Conservation (phyloP, 2,329 filamentous ascomycete species). For the Laburnicola sp. region DNA sequence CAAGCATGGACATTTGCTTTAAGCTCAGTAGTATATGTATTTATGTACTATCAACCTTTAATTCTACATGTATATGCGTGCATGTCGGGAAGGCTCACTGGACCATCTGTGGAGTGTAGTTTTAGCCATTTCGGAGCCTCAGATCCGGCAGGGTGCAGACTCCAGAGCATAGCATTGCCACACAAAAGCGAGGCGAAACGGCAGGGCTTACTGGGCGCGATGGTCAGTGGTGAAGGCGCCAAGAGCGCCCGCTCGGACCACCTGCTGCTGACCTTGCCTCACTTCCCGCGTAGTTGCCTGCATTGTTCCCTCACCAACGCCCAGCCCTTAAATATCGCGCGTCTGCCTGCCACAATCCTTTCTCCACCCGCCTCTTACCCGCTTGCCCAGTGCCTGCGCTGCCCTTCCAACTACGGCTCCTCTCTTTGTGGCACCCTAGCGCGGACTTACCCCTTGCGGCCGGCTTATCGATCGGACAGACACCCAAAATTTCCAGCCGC, state of each 20-base stretch:
- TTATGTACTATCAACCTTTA: background rate
- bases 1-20: background rate
- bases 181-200: background rate
- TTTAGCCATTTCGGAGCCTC: too few species aligned
- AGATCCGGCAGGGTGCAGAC: too few species aligned
- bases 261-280: conserved; percentile 14
- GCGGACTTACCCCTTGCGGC: conserved; percentile 34
- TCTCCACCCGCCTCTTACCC: conserved; percentile 7
- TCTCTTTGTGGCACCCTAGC: conserved; percentile 24
- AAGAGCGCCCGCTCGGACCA: background rate
- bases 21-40: background rate
- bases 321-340: conserved; percentile 3
- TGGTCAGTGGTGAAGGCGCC: background rate
- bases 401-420: conserved; percentile 19
- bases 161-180: too few species aligned
- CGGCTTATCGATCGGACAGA: conserved; percentile 33
- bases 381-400: background rate
- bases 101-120: too few species aligned
- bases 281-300: conserved; percentile 15
- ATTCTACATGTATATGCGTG: background rate
- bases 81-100: too few species aligned
- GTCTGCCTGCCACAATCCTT: conserved; percentile 1
- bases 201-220: background rate
- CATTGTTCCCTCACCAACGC: conserved; percentile 16
- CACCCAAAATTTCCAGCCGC: conserved; percentile 34